Evolutionary conservation across 208 protist genomes (phyloP).

Genomic region (Trypanosoma caninum): DNA sequence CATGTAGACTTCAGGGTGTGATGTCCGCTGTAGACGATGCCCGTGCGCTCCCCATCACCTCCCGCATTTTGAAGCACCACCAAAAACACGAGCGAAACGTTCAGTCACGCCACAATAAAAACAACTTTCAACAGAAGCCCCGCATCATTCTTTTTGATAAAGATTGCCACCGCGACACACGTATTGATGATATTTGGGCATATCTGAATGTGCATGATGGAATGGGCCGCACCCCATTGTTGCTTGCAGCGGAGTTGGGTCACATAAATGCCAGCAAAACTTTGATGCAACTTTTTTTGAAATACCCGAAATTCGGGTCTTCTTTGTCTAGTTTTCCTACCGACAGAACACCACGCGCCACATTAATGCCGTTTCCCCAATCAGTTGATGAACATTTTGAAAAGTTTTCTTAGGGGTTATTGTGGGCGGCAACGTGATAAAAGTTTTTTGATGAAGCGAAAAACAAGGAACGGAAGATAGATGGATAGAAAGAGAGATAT

Average conservation of each 20-base stretch:
- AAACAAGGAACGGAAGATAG: no score
- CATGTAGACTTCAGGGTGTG: constrained; percentile 10
- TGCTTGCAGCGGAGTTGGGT: constrained; percentile 30
- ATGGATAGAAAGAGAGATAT: no score
- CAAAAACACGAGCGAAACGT: background rate
- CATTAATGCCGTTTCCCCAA: no score
- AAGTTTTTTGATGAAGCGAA: no score
- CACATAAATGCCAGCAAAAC: constrained; percentile 4
- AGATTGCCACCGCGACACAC: background rate
- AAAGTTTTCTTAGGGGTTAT: no score
- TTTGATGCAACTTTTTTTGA: constrained; percentile 6
- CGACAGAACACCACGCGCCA: no score
- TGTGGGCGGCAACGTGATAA: no score
- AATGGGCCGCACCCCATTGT: constrained; percentile 25
- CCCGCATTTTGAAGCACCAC: background rate
- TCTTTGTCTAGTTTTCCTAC: no score
- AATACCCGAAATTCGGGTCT: background rate
- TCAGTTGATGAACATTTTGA: no score
- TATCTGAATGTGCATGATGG: constrained; percentile 24
- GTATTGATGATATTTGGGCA: constrained; percentile 4
- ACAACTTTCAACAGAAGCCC: background rate
- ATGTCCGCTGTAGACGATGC: constrained; percentile 5
- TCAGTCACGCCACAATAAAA: no score
- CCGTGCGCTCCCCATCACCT: constrained; percentile 9
- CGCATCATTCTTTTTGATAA: background rate